Base-by-base conservation (phyloP, 129 eudicot species). In the Centaurea solstitialis region DNA sequence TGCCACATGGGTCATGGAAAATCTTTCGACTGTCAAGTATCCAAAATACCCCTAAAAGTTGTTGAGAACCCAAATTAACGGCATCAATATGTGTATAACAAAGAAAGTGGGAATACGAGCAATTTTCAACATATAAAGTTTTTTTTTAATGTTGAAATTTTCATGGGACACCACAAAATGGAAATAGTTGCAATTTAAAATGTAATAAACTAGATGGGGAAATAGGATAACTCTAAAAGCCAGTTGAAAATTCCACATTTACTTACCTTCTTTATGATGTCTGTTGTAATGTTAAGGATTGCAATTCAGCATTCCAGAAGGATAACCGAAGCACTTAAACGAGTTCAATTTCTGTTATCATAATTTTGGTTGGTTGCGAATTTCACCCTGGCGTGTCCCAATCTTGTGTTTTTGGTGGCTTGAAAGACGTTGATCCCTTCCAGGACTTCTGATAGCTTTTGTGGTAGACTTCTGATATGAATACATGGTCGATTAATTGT, bases 341-440 rank as follows among this genome's bases (percentile, higher is more conserved):
- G 0, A 59, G 24, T 59, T 59, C 18, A 43, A 22, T 72, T 80
- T 15, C 73, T 72, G 33, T 38, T 28, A 57, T 40, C 28, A 53
- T 53, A 24, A 17, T 69, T 69, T 11, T 4, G 45, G 2, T 10
- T 20, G 30, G 20, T 68, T 68, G 72, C 11, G 39, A 77, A 59
- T 38, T 73, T 80, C 35, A 71, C 77, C 61, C 83, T 71, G 13
- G 64, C 72, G 9, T 79, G 83, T 24, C 78, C 64, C 12, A 5
- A 38, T 57, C 39, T 80, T 57, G 62, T 59, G 77, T 71, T 80
- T 37, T 72, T 80, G 66, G 72, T 79, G 70, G 57, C 24, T 70
- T 79, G 62, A 66, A 76, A 74, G 41, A 4, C 17, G 40, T 39
- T 68, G n/a, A 23, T 23, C 28, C 67, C 65, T 67, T 65, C 80